phyloP scores from a whole-genome alignment of 2,329 filamentous ascomycete genomes.

The Huntiella omanensis region DNA sequence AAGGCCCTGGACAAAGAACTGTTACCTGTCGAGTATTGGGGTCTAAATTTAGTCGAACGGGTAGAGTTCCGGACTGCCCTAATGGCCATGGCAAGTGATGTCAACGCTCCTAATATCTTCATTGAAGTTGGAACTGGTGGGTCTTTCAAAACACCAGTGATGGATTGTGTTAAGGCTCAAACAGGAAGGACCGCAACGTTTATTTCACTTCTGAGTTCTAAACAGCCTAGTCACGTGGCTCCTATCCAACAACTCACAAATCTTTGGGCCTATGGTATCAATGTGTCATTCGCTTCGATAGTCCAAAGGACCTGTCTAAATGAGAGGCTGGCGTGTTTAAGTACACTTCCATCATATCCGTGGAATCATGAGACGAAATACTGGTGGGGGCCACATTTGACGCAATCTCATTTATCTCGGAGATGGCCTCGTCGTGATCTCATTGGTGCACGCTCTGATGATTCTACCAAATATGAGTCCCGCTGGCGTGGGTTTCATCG shows the following conservation, averaged over 20 bases:
- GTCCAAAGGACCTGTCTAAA: neutral
- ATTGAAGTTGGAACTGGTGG: conserved; percentile 24
- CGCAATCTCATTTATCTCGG: conserved; percentile 24
- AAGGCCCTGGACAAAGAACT: neutral
- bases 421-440: conserved; percentile 29
- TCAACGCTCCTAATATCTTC: conserved; percentile 14
- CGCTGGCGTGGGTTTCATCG: conserved; percentile 32
- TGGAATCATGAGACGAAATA: conserved; percentile 35
- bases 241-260: conserved; percentile 19
- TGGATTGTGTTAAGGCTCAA: conserved; percentile 18
- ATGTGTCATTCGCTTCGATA: conserved; percentile 16
- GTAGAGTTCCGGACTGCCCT: conserved; percentile 27
- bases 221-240: conserved; percentile 12
- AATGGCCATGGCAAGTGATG: conserved; percentile 17
- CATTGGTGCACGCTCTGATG: conserved; percentile 26
- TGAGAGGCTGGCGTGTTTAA: conserved; percentile 18
- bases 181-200: conserved; percentile 10
- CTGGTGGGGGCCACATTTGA: conserved; percentile 34
- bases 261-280: conserved; percentile 21
- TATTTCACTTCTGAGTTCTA: conserved; percentile 7
- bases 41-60: conserved; percentile 24
- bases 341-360: conserved; percentile 30
- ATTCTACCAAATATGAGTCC: conserved; percentile 26
- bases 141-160: conserved; percentile 20
- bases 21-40: conserved; percentile 25